Base-by-base conservation (phyloP, 1,284 basidiomycete species). In the Tilletia walkeri region DNA sequence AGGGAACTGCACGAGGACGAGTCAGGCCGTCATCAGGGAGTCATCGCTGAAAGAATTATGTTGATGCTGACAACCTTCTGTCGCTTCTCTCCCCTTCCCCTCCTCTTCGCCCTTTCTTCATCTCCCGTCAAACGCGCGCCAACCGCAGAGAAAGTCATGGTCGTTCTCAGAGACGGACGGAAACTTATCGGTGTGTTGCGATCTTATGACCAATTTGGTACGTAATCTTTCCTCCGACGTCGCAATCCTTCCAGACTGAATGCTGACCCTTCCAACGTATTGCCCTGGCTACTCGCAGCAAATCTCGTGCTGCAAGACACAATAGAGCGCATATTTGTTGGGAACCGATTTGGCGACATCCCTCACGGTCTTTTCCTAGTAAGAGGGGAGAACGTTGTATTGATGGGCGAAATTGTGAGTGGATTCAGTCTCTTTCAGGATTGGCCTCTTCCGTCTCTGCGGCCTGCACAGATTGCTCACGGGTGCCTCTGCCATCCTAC, bases 181-280 rank as follows among this genome's bases (percentile, higher is more conserved):
- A 99, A 98, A 85, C 88, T 98, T 56, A 91, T 97, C 78, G 96
- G 96, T 45, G 94, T 99, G 45, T 86, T 99, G 77, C 88, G 96
- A 69, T 96, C 94, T 30, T 99, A 99, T 84, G 96, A 99, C 86
- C 96, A 99, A 84, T 99, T 98, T 82, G 95, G 95, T 98, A 85
- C 79, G 91, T 84, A 2, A 30, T 61, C 56, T 20, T 14, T 5
- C 41, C 41, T 45, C 24, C 24, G 24, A 30, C 24, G 24, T 30
- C 24, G 24, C 24, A 30, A 59, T 14, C 54, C 12, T 16, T 12
- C 14, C 1, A 12, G 54, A 59, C 12, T 16, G 54, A 14, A 63
- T 10, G 9, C 50, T 53, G 50, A 53, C n/a, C 18, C 7, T 18
- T n/a, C 16, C 30, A n/a, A 30, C 16, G 20, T 4, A 24, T 67